Percentiles rank a stretch among this genome's conserved stretches.
phyloP scores from a whole-genome alignment of 805 yeast species.

The Yamadazyma ubonensis region DNA sequence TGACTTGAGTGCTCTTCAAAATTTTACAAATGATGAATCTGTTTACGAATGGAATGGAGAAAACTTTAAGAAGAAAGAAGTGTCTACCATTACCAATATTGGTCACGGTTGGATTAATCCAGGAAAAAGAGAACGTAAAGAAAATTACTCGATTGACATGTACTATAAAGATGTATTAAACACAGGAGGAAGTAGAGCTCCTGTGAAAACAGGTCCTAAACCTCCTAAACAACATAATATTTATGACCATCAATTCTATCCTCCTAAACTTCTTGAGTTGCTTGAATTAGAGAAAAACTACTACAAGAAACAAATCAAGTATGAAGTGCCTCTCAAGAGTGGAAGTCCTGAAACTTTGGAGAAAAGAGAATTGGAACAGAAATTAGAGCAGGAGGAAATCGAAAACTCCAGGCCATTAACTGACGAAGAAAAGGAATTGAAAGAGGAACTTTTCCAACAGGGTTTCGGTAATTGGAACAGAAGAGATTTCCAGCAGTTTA shows the following conservation, averaged over 20 bases:
- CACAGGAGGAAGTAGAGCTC: conserved; percentile 51
- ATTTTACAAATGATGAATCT: conserved; percentile 61
- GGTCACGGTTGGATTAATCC: conserved; percentile 79
- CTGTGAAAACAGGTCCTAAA: conserved; percentile 59
- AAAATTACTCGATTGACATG: conserved; percentile 82
- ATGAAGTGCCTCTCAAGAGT: conserved; percentile 59
- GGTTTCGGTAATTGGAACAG: conserved; percentile 86
- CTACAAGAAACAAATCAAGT: conserved; percentile 66
- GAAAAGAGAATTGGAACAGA: conserved; percentile 43
- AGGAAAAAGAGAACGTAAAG: conserved; percentile 78
- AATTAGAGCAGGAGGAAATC: conserved; percentile 69
- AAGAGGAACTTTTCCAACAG: conserved; percentile 53
- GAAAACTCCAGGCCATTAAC: conserved; percentile 77
- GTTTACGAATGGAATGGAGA: conserved; percentile 90
- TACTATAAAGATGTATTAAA: conserved; percentile 80
- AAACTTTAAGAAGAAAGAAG: conserved; percentile 64
- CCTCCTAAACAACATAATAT: conserved; percentile 83
- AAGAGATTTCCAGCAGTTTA: conserved; percentile 82
- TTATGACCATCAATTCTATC: conserved; percentile 89
- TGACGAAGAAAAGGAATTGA: conserved; percentile 71
- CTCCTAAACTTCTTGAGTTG: conserved; percentile 69
- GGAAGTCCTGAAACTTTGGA: conserved; percentile 43
- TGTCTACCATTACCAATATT: conserved; percentile 47
- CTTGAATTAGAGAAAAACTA: conserved; percentile 80
- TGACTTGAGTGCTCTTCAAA: conserved; percentile 76